A percentile compares a stretch with the other conserved stretches of the same genome.
Conservation (phyloP, 352 stramenopile species). For the Phytophthora tubulina region DNA sequence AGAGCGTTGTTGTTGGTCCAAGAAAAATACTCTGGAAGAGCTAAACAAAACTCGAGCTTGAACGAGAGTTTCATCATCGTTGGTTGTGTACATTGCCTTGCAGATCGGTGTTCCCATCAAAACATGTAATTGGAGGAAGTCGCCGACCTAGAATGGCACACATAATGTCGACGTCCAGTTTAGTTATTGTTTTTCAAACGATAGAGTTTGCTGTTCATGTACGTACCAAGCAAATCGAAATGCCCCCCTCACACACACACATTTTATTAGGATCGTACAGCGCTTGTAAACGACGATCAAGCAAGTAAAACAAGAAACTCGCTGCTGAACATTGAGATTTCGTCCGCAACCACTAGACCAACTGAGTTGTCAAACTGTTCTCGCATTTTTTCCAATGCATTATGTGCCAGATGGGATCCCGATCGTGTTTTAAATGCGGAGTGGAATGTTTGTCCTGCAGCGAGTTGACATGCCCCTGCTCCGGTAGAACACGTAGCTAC, state of each 20-base stretch:
- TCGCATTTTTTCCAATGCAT: background rate
- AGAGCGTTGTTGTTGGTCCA: background rate
- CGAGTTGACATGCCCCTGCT: background rate
- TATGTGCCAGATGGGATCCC: background rate
- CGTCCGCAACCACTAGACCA: background rate
- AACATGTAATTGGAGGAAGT: background rate
- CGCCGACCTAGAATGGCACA: background rate
- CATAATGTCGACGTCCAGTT: background rate
- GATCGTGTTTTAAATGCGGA: background rate
- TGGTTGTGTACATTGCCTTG: background rate
- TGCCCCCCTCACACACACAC: background rate
- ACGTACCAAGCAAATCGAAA: background rate
- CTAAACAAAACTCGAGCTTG: background rate
- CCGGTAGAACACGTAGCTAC: background rate
- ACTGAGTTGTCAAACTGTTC: background rate
- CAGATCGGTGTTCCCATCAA: background rate
- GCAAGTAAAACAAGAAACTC: background rate
- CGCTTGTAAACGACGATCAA: background rate
- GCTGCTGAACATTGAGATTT: background rate
- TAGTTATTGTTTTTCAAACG: background rate
- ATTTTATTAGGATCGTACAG: background rate
- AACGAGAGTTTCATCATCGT: background rate
- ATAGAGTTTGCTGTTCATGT: background rate
- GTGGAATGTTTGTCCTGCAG: background rate
- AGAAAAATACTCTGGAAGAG: background rate